Base-by-base conservation (phyloP, 441 rosid genomes). In the Erodium texanum region DNA sequence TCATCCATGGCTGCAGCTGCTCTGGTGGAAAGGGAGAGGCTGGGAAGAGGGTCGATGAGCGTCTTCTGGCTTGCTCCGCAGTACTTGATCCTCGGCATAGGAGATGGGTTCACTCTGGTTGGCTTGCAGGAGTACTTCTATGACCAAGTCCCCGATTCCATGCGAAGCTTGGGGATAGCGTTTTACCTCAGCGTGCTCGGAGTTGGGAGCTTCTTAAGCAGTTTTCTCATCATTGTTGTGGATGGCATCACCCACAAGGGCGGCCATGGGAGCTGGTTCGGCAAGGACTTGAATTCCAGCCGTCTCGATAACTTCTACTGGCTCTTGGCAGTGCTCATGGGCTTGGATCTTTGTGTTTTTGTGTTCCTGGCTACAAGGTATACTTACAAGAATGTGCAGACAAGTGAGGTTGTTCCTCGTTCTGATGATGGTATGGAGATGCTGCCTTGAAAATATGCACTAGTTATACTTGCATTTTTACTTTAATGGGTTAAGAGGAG, bases 101-200 rank as follows among this genome's bases (percentile, higher is more conserved):
- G 76, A 36, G 82, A 84, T 64, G 81, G 75, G 41, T 77, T 84
- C 64, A 65, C 73, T 8, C 56, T 79, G 56, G 80, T 77, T 29
- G 83, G 85, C 1, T 66, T 79, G 73, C 82, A 79, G 65, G 89
- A 82, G 77, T 78, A 73, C 48, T 83, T 79, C 61, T 81, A 81
- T 65, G 83, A 78, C 65, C 82, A 85, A 73, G 82, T 77, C 43
- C 85, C 82, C 20, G 85, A 81, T 72, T 81, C 83, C 3, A 76
- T 82, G 86, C 71, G 82, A 66, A 79, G 79, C 58, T 70, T 79
- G 24, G 84, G 83, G 1, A 72, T 80, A 1, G 83, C 82, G 3
- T 18, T 84, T n/a, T 78, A 72, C 38, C 75, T 80, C 7, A 82
- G 81, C 22, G 75, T 76, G n/a, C n/a, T 80, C 38, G 86, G 82